Base-by-base conservation (phyloP, 768 basidiomycete genomes). In the button mushroom (Agaricus bisporus) region DNA sequence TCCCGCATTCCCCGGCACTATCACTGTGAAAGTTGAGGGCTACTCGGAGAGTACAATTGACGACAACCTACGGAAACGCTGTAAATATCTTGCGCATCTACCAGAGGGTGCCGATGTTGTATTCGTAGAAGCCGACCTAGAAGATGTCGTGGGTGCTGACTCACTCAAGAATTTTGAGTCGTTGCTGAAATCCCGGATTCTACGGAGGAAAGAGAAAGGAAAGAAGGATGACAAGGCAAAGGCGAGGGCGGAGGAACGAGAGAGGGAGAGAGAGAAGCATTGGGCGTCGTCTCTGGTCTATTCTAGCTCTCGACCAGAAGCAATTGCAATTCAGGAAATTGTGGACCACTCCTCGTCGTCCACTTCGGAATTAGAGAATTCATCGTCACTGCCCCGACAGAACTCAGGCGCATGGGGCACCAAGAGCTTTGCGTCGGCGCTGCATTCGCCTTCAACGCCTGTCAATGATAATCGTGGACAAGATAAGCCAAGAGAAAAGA, bases 81-180 rank as follows among this genome's bases (percentile, higher is more conserved):
- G 92, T 76, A 95, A 95, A 66, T 98, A 98, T 67, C 85, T 99
- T 57, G 83, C 83, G 3, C 95, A 98, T 68, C 77, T 98, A 60
- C 91, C 95, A 1, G 86, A 91, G 54, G 86, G 91, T 41, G 86
- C 91, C 36, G 95, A 98, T 62, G 91, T 98, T 42, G 86, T 93
- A 20, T 98, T 98, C 68, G 74, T 98, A 50, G 95, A 99, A 68
- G 83, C 91, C 7, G 87, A 95, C 64, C 72, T 98, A 15, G 75
- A 79, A 54, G 75, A 73, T 6, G 88, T 95, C 35, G 89, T 98
- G 17, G 88, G 91, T 28, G 62, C 64, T 12, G 85, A 86, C 10
- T 85, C 86, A 0, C 66, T 98, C 51, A 85, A 80, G 73, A 86
- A 80, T 54, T 99, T 97, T 61, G 91, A 94, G 63, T 81, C 80